Conservation (phyloP, 1,284 basidiomycete genomes). For the Leccinum subrobustum region DNA sequence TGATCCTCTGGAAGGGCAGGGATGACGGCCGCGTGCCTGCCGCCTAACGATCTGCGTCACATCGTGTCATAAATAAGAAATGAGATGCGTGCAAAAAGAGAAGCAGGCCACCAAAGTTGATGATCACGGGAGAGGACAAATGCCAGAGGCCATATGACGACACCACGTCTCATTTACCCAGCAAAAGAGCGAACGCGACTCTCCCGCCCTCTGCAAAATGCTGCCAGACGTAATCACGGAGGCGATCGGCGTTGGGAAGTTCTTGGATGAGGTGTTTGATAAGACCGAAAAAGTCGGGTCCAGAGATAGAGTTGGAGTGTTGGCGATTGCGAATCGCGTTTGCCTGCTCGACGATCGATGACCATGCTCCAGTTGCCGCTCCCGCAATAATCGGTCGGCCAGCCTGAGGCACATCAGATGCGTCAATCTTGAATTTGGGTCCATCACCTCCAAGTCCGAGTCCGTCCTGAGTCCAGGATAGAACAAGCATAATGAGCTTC, state of each 20-base stretch:
- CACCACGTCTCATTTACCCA: conserved; percentile 11
- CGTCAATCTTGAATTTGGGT: conserved; percentile 78
- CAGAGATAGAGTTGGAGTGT: conserved; percentile 80
- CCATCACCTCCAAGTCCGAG: conserved; percentile 57
- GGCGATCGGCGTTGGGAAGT: conserved; percentile 62
- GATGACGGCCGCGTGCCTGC: conserved; percentile 73
- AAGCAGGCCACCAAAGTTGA: conserved; percentile 19
- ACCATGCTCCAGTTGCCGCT: conserved; percentile 84
- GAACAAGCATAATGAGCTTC: conserved; percentile 77
- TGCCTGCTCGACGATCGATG: conserved; percentile 73
- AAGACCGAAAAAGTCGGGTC: conserved; percentile 81
- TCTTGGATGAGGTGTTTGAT: conserved; percentile 85
- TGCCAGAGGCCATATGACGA: conserved; percentile 10
- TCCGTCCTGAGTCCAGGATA: conserved; percentile 52
- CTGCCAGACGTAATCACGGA: conserved; percentile 81
- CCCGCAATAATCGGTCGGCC: conserved; percentile 71
- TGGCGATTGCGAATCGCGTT: conserved; percentile 74
- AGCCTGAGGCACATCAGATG: conserved; percentile 51
- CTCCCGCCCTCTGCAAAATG: conserved; percentile 78
- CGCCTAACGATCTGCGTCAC: conserved; percentile 61
- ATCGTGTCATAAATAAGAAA: conserved; percentile 35
- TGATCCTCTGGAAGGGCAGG: conserved; percentile 74
- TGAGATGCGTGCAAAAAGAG: conserved; percentile 24
- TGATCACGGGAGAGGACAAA: conserved; percentile 9
- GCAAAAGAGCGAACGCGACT: conserved; percentile 36